Evolutionary conservation across 495 filamentous ascomycete species (phyloP).

Genomic region (Amniculicola lignicola): DNA sequence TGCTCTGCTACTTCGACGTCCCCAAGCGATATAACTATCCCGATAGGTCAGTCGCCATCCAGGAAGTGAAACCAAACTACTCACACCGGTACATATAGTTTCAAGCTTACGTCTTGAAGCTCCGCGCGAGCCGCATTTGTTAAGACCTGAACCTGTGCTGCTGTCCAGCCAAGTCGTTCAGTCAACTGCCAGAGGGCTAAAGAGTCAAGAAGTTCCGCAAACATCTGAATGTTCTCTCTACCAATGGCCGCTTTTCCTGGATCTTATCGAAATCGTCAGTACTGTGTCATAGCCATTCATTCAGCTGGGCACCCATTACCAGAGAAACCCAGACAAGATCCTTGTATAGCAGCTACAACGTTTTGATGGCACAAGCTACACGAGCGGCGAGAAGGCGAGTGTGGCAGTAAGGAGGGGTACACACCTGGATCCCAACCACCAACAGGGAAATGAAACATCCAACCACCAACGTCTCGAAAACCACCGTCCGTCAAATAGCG

Average conservation of each 20-base stretch:
- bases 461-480: constrained; percentile 18
- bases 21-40: constrained; percentile 31
- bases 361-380: neutral
- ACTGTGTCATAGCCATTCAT: neutral
- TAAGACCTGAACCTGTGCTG: constrained; percentile 29
- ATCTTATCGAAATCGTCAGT: constrained; percentile 23
- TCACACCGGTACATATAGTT: constrained; percentile 39
- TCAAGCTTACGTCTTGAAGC: constrained; percentile 26
- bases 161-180: constrained; percentile 25
- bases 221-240: constrained; percentile 25
- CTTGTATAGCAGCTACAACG: neutral
- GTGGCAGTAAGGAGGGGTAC: neutral
- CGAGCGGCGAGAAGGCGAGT: neutral
- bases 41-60: neutral
- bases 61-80: neutral
- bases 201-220: constrained; percentile 36
- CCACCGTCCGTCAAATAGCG: constrained; percentile 20
- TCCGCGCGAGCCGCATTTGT: constrained; percentile 31
- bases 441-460: constrained; percentile 23
- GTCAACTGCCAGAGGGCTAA: constrained; percentile 38
- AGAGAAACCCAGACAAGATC: neutral
- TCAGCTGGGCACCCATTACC: neutral
- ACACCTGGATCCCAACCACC: constrained; percentile 30
- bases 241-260: constrained; percentile 24
- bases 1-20: constrained; percentile 20